A percentile compares a stretch with the other conserved stretches of the same genome.
These are phyloP conservation scores for Pyricularia pennisetigena DNA, from an alignment of 2,329 filamentous ascomycete genomes.

Conservation along the genomic window DNA sequence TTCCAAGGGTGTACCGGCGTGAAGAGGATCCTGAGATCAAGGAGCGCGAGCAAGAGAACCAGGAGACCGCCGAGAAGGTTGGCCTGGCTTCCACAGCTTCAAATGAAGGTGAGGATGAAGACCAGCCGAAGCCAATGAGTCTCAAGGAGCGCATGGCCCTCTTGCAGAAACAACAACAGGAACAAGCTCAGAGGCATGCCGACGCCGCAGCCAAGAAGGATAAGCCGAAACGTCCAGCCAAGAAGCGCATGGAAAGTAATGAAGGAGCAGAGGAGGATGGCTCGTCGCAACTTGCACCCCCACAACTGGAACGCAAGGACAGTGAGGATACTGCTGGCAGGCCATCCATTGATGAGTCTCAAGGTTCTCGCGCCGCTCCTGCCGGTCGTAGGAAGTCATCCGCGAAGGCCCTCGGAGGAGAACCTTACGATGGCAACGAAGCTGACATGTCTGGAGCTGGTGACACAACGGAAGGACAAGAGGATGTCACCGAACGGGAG, in stretches of 20 bases:
- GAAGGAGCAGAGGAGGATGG: slow-evolving; percentile 23
- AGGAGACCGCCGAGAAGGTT: slow-evolving; percentile 59
- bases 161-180: slow-evolving; percentile 86
- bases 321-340: slow-evolving; percentile 37
- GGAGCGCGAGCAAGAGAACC: slow-evolving; percentile 55
- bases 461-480: slow-evolving; percentile 51
- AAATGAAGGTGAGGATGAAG: slow-evolving; percentile 49
- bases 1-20: slow-evolving; percentile 69
- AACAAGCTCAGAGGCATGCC: slow-evolving; percentile 75
- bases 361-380: slow-evolving; percentile 20
- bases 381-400: slow-evolving; percentile 42
- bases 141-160: slow-evolving; percentile 92
- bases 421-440: slow-evolving; percentile 50
- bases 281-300: slow-evolving; percentile 21
- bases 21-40: slow-evolving; percentile 75
- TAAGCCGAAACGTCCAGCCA: slow-evolving; percentile 71
- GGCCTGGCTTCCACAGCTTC: slow-evolving; percentile 39
- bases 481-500: slow-evolving; percentile 59
- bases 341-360: slow-evolving; percentile 41
- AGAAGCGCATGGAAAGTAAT: slow-evolving; percentile 50
- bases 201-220: slow-evolving; percentile 74
- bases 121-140: slow-evolving; percentile 83
- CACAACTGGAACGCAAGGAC: slow-evolving; percentile 33
- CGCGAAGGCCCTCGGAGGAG: slow-evolving; percentile 25
- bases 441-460: slow-evolving; percentile 56